Percentiles rank a stretch among this genome's conserved stretches.
Evolutionary conservation across 768 basidiomycete species (phyloP).

Genomic region (Kwoniella heveanensis): DNA sequence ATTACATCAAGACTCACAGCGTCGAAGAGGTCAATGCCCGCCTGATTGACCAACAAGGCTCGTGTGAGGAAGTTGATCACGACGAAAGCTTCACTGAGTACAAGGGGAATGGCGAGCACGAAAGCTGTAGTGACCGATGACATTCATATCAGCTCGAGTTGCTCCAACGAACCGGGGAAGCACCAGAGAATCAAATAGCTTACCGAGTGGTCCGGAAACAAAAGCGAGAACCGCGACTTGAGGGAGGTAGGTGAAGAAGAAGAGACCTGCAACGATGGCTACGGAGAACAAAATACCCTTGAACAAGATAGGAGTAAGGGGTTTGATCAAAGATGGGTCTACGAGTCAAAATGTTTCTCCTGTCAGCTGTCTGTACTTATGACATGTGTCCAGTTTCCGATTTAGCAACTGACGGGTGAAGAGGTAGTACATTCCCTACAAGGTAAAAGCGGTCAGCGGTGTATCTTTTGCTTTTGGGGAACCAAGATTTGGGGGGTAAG

Average conservation of each 20-base stretch:
- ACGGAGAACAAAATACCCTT: constrained; percentile 46
- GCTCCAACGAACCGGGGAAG: too few relatives aligned
- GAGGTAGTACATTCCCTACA: constrained; percentile 51
- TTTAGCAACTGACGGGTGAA: too few relatives aligned
- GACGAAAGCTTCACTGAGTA: constrained; percentile 59
- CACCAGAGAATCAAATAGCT: too few relatives aligned
- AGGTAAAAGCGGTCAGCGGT: too few relatives aligned
- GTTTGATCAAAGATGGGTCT: constrained; percentile 40
- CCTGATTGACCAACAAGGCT: constrained; percentile 60
- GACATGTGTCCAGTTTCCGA: too few relatives aligned
- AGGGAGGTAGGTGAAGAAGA: constrained; percentile 64
- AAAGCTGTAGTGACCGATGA: constrained; percentile 57
- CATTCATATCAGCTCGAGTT: too few relatives aligned
- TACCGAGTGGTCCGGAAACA: constrained; percentile 67
- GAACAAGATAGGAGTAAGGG: constrained; percentile 49
- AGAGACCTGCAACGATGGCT: constrained; percentile 56
- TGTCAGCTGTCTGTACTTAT: not conserved
- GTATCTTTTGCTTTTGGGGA: too few relatives aligned
- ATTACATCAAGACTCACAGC: constrained; percentile 57
- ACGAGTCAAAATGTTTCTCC: not conserved
- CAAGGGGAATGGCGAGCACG: constrained; percentile 61
- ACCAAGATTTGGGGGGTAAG: too few relatives aligned
- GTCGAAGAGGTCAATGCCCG: constrained; percentile 61
- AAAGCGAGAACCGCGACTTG: constrained; percentile 68
- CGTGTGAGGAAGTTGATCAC: constrained; percentile 60